Evolutionary conservation across 2,329 filamentous ascomycete species (phyloP), one percentile per base, ranked within the genome.

Genomic region (Aspergillus versicolor): DNA sequence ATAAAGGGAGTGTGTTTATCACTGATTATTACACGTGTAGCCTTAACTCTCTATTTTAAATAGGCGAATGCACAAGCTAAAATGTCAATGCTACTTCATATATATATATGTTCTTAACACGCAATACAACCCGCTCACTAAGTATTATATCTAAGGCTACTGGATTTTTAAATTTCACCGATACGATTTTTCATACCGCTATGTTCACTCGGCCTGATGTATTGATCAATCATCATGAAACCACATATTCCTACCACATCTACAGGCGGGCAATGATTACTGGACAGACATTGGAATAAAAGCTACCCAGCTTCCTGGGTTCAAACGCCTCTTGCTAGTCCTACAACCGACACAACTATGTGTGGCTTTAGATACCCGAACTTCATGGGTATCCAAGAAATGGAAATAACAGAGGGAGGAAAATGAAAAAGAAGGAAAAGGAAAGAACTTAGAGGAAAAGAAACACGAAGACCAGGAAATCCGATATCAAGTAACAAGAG

Each of bases 351-450:
- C 65, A 62, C 54, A 34, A 62, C 54, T 61, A 38, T 59, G 58
- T 47, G 46, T 60, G 40, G 65, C 64, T 61, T 64, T 59, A 62
- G 57, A 59, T 66, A 62, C 60, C 61, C 49, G 48, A 63, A 64
- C 65, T 67, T 59, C 57, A 58, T 61, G 68, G 69, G 67, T 70
- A 71, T 71, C 65, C 67, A 70, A 68, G 59, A 54, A 56, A 55
- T n/a, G 58, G 32, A 42, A 42, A 58, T 47, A 46, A 47, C 55
- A 61, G 43, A 42, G 52, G 19, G 44, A 42, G 45, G 43, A 49
- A 48, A 56, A 45, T 11, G 8, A 30, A 30, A 30, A 30, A 8
- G 9, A 30, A 30, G 8, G 8, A 9, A 30, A 11, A 30, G 27
- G 53, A 27, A 56, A 27, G 58, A 47, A 40, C 44, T 61, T 56